phyloP scores from a whole-genome alignment of 306 rosid genomes.

The Ceratonia siliqua region DNA sequence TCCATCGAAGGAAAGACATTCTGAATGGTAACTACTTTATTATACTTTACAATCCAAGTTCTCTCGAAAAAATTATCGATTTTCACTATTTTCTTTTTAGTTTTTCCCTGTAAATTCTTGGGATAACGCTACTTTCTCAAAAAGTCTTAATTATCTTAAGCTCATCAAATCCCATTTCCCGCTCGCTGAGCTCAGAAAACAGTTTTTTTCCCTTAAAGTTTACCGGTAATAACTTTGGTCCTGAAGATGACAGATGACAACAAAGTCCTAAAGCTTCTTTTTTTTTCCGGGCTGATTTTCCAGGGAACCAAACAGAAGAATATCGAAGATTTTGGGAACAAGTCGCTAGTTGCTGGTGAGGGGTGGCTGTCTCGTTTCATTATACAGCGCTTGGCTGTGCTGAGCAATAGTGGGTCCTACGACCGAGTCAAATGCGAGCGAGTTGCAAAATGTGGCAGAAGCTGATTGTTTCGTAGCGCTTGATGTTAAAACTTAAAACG shows the following conservation, averaged over 20 bases:
- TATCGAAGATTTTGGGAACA: background rate
- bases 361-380: no score
- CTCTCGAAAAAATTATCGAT: background rate
- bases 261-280: background rate
- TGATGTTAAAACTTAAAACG: no score
- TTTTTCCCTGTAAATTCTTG: background rate
- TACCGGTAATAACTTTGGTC: background rate
- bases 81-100: background rate
- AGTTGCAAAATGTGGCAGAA: no score
- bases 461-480: no score
- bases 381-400: no score
- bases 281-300: constrained; percentile 11
- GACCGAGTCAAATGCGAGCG: no score
- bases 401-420: background rate
- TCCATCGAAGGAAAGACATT: constrained; percentile 62
- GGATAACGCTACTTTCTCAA: constrained; percentile 25
- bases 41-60: background rate
- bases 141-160: background rate
- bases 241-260: no score
- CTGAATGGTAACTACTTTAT: background rate
- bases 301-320: constrained; percentile 21
- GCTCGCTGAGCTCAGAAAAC: constrained; percentile 9
- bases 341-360: background rate
- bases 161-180: constrained; percentile 9
- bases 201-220: background rate